phyloP scores from a whole-genome alignment of 2,329 filamentous ascomycete genomes.

The Neopestalotiopsis sp. region DNA sequence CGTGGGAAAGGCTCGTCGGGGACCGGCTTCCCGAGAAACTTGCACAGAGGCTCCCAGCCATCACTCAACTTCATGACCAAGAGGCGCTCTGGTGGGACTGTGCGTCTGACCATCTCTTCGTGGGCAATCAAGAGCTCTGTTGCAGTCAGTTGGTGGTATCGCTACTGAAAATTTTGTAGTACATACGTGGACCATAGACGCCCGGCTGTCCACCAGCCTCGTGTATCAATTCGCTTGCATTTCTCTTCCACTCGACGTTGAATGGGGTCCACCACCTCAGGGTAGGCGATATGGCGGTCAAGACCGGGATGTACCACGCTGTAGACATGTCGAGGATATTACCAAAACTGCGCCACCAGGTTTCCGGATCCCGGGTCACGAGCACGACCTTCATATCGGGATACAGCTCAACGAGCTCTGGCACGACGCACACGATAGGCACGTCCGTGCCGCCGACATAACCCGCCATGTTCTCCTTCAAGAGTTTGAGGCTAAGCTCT shows the following conservation, averaged over 20 bases:
- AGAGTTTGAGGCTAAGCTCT: slow-evolving; percentile 34
- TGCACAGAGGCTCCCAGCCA: slow-evolving; percentile 41
- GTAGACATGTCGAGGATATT: neutral
- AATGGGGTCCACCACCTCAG: neutral
- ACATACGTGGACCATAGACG: neutral
- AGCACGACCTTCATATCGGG: slow-evolving; percentile 54
- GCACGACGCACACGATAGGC: slow-evolving; percentile 48
- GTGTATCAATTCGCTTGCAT: neutral
- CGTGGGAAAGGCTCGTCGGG: slow-evolving; percentile 36
- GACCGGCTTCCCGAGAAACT: slow-evolving; percentile 35
- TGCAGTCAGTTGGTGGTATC: neutral
- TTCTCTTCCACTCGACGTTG: neutral
- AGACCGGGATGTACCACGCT: slow-evolving; percentile 1
- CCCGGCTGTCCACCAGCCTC: neutral
- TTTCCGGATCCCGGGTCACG: slow-evolving; percentile 41
- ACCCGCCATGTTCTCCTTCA: slow-evolving; percentile 45
- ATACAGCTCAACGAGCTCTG: slow-evolving; percentile 53
- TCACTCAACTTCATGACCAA: slow-evolving; percentile 32
- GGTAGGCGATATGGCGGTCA: slow-evolving; percentile 8
- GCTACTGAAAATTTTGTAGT: neutral
- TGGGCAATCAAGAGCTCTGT: neutral
- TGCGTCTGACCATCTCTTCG: slow-evolving; percentile 22
- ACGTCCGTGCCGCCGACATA: slow-evolving; percentile 53
- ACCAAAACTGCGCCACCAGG: slow-evolving; percentile 41
- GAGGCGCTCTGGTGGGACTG: slow-evolving; percentile 29